phyloP scores from a whole-genome alignment of 1,284 basidiomycete species.

The Boletus albobrunnescens region DNA sequence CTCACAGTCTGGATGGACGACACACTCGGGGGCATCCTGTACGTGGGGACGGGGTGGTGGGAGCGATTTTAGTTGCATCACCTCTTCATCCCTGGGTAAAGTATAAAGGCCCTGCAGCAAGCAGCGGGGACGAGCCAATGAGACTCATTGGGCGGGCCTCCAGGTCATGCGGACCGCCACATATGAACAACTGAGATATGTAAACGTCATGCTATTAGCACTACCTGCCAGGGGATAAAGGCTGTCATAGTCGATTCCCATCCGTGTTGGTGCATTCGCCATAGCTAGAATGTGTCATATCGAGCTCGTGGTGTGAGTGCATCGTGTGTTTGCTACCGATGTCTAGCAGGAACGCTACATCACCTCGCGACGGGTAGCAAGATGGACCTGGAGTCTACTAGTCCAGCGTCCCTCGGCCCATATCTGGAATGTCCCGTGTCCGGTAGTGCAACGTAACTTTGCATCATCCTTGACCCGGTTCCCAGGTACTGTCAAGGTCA shows the following conservation, averaged over 20 bases:
- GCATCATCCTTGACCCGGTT: background rate
- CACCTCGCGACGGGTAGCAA: background rate
- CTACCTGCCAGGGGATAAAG: too few species aligned
- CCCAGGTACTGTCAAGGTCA: background rate
- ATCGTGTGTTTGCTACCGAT: background rate
- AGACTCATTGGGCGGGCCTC: too few species aligned
- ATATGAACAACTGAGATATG: too few species aligned
- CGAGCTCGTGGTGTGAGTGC: background rate
- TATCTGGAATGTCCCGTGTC: background rate
- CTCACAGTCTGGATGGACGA: background rate
- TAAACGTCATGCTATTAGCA: too few species aligned
- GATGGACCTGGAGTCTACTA: background rate
- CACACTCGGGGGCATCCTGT: constrained; percentile 10
- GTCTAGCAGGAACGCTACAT: background rate
- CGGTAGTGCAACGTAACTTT: background rate
- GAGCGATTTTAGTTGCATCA: background rate
- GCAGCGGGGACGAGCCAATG: background rate
- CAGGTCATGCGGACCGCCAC: too few species aligned
- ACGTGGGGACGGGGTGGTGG: background rate
- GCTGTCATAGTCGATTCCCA: too few species aligned
- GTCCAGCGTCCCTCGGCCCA: background rate
- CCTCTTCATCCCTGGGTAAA: background rate
- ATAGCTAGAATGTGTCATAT: background rate
- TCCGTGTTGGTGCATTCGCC: too few species aligned
- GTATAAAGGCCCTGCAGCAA: background rate